A percentile compares a stretch with the other conserved stretches of the same genome.
Conservation (phyloP, 2,329 filamentous ascomycete species). For the Epichloe brachyelytri region DNA sequence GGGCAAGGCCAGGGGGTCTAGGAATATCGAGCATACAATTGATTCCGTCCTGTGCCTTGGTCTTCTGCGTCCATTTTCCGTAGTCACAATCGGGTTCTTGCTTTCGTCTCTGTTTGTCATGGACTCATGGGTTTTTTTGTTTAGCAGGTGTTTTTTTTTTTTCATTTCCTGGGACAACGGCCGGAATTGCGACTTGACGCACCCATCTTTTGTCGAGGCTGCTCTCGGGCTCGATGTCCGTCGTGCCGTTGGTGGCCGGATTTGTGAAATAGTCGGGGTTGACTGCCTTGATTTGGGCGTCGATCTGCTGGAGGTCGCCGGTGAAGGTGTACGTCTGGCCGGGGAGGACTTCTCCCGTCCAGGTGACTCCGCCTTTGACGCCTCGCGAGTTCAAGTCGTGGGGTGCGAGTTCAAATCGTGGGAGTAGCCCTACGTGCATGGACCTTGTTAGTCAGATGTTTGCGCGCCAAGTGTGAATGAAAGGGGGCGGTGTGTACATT, state of each 20-base stretch:
- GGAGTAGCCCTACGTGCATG: neutral
- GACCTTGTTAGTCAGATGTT: neutral
- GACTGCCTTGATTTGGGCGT: neutral
- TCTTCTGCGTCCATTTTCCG: neutral
- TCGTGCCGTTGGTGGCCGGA: neutral
- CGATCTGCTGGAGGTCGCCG: neutral
- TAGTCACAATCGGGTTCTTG: neutral
- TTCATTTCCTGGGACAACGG: too few species aligned
- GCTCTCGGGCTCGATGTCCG: neutral
- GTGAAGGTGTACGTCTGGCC: neutral
- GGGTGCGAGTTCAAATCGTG: neutral
- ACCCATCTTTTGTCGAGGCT: constrained; percentile 1
- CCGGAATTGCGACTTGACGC: neutral
- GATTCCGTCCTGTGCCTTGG: neutral
- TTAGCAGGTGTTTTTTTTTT: neutral
- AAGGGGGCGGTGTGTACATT: neutral
- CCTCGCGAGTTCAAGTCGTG: neutral
- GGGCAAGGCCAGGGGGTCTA: too few species aligned
- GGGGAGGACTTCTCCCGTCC: constrained; percentile 1
- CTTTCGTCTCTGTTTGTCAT: neutral
- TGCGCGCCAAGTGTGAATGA: neutral
- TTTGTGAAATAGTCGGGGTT: neutral
- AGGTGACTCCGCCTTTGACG: neutral
- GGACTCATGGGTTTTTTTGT: neutral
- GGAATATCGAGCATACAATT: neutral